These are phyloP conservation scores for Symbiodinium natans DNA, from an alignment of 73 alveolate genomes.

Conservation along the genomic window DNA sequence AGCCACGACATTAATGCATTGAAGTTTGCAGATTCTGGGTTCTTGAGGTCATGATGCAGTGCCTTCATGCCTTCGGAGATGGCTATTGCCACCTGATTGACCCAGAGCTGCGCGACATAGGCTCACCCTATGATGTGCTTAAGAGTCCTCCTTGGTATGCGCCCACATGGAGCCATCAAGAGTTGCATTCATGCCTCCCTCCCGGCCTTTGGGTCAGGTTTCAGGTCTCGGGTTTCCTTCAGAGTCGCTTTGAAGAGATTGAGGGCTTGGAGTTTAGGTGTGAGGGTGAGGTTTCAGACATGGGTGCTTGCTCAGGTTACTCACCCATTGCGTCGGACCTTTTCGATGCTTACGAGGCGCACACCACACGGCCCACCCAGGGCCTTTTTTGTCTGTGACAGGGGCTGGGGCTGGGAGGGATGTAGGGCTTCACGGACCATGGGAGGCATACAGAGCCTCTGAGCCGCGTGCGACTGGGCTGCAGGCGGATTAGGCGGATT, in stretches of 20 bases:
- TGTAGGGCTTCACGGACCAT: no score
- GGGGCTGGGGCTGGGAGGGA: neutral
- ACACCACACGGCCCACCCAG: neutral
- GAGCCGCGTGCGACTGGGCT: neutral
- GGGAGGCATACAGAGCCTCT: neutral
- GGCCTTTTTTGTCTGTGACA: neutral
- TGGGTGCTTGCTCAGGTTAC: neutral
- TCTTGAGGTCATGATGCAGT: constrained; percentile 42
- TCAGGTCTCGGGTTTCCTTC: no score
- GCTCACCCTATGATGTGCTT: neutral
- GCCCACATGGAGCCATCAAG: no score
- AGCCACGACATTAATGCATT: neutral
- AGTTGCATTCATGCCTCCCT: no score
- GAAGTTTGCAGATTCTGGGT: neutral
- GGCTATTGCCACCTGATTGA: neutral
- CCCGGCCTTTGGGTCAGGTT: no score
- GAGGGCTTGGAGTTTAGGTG: no score
- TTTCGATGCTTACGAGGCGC: constrained; percentile 37
- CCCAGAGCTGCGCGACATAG: neutral
- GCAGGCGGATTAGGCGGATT: no score
- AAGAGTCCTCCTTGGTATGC: neutral
- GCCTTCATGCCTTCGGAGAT: constrained; percentile 58
- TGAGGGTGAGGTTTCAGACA: no score
- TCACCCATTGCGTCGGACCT: constrained; percentile 58
- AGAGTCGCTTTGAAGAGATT: no score